A percentile compares a stretch with the other conserved stretches of the same genome.
Evolutionary conservation across 805 yeast genomes (phyloP).

Genomic region (Blastobotrys mokoenaii): DNA sequence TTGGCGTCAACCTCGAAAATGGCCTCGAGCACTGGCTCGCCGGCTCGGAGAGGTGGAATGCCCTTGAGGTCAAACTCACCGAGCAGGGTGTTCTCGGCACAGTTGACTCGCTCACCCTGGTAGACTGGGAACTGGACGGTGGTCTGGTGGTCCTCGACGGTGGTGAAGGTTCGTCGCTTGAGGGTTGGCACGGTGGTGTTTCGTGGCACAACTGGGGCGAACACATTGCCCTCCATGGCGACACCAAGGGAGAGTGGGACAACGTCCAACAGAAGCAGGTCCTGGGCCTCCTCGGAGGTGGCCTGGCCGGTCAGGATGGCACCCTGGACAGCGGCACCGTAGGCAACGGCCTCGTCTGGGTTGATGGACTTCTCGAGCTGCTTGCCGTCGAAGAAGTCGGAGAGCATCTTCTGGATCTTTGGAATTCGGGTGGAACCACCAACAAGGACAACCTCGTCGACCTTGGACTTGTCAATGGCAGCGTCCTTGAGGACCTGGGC

Average conservation of each 20-base stretch:
- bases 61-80: slow-evolving; percentile 96
- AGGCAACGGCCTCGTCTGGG: slow-evolving; percentile 99
- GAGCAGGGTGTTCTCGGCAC: slow-evolving; percentile 90
- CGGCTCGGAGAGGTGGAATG: slow-evolving; percentile 98
- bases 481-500: slow-evolving; percentile 91
- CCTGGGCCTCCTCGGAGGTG: slow-evolving; percentile 95
- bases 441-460: slow-evolving; percentile 87
- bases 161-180: slow-evolving; percentile 94
- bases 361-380: slow-evolving; percentile 94
- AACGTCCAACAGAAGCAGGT: slow-evolving; percentile 87
- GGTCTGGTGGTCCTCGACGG: slow-evolving; percentile 97
- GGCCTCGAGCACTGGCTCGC: slow-evolving; percentile 96
- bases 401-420: slow-evolving; percentile 88
- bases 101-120: slow-evolving; percentile 97
- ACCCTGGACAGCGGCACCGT: slow-evolving; percentile 98
- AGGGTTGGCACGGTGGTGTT: slow-evolving; percentile 96
- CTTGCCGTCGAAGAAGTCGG: slow-evolving; percentile 95
- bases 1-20: slow-evolving; percentile 95
- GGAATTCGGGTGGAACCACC: slow-evolving; percentile 99
- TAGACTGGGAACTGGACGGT: slow-evolving; percentile 96
- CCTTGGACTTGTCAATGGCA: slow-evolving; percentile 80
- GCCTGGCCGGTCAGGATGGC: slow-evolving; percentile 95
- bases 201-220: slow-evolving; percentile 97
- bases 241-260: slow-evolving; percentile 97
- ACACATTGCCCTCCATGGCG: slow-evolving; percentile 98